Conservation (phyloP, 345 rosid genomes). For the Camelina sativa region DNA sequence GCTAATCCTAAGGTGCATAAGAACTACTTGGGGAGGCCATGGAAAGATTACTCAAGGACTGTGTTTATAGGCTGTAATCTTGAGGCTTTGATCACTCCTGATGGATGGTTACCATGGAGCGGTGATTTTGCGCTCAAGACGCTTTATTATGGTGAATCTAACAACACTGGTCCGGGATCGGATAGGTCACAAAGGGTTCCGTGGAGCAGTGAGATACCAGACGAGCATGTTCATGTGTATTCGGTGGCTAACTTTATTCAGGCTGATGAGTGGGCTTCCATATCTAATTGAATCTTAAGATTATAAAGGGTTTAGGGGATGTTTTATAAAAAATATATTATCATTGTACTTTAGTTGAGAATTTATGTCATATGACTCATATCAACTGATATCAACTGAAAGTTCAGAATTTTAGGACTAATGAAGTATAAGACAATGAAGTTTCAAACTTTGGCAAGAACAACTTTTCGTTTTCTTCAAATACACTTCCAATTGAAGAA, state of each 20-base stretch:
- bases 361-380: background rate
- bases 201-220: constrained; percentile 81
- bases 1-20: constrained; percentile 68
- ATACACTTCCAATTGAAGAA: background rate
- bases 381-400: constrained; percentile 10
- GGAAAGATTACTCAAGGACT: constrained; percentile 93
- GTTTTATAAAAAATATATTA: background rate
- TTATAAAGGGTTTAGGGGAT: background rate
- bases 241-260: constrained; percentile 84
- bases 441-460: constrained; percentile 6
- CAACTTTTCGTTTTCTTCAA: background rate
- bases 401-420: constrained; percentile 21
- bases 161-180: constrained; percentile 72
- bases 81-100: constrained; percentile 60
- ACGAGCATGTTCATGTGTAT: constrained; percentile 53
- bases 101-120: constrained; percentile 85
- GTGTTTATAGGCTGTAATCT: constrained; percentile 64
- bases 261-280: constrained; percentile 72
- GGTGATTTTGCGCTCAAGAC: constrained; percentile 76
- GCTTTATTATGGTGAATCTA: constrained; percentile 82
- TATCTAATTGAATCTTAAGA: constrained; percentile 35
- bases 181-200: constrained; percentile 55
- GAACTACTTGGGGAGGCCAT: constrained; percentile 88
- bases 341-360: constrained; percentile 29
- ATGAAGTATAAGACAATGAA: constrained; percentile 20